phyloP scores from a whole-genome alignment of 2,329 filamentous ascomycete genomes.

The Paecilomyces variotii region DNA sequence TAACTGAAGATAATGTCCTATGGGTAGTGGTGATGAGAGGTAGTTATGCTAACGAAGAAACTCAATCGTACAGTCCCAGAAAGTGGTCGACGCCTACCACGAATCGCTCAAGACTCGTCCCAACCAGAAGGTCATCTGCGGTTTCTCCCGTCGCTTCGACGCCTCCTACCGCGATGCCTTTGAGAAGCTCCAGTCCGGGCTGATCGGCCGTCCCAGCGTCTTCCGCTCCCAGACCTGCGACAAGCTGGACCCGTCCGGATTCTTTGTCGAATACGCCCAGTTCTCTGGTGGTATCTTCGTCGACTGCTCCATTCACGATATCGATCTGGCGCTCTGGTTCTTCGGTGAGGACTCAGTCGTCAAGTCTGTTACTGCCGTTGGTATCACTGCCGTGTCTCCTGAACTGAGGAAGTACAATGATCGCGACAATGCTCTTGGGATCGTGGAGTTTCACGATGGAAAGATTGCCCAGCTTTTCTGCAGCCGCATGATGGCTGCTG shows the following conservation, averaged over 20 bases:
- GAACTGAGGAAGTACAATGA: conserved; percentile 51
- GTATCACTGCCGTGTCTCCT: conserved; percentile 53
- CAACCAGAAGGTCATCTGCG: conserved; percentile 58
- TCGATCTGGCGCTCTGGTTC: conserved; percentile 58
- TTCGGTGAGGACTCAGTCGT: conserved; percentile 48
- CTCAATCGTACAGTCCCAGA: conserved; percentile 10
- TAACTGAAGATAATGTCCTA: neutral
- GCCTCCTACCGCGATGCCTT: conserved; percentile 55
- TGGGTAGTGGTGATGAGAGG: neutral
- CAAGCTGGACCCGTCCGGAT: conserved; percentile 56
- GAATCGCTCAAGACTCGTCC: conserved; percentile 45
- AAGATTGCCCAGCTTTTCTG: conserved; percentile 59
- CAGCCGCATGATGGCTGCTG: conserved; percentile 59
- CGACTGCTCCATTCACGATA: conserved; percentile 64
- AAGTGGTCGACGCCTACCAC: conserved; percentile 44
- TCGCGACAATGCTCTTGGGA: conserved; percentile 54
- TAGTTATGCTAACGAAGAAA: conserved; percentile 4
- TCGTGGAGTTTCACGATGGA: conserved; percentile 58
- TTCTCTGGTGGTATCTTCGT: conserved; percentile 63
- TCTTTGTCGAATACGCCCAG: conserved; percentile 60
- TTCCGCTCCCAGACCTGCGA: conserved; percentile 61
- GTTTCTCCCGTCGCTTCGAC: conserved; percentile 61
- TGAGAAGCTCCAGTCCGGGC: conserved; percentile 43
- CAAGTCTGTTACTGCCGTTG: conserved; percentile 49
- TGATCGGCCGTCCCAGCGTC: conserved; percentile 53